Base-by-base conservation (phyloP, 768 basidiomycete species). In the Phaffia australis region DNA sequence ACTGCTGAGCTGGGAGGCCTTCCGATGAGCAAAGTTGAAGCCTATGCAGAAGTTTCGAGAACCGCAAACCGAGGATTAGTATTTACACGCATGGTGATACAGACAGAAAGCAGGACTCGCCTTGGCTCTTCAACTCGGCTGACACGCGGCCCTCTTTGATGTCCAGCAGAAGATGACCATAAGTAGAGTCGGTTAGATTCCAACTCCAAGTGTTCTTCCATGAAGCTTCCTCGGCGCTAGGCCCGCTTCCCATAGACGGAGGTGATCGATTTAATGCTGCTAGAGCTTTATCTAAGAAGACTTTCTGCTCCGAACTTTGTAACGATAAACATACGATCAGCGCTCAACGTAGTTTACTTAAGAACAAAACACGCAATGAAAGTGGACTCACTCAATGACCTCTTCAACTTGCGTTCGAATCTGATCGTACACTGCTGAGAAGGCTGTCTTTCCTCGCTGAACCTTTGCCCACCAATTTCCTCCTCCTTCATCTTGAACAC, bases 11-110 rank as follows among this genome's bases (percentile, higher is more conserved):
- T 75, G 73, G 1, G 75, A 51, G 5, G 55, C 56, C 11, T 61
- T 60, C 54, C 92, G 85, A 76, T 94, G 94, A 1, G 89, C 89
- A 71, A 91, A 99, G 78, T 98, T 95, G 81, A 98, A 93, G 46
- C 93, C 91, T 92, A 66, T 1, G 35, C 11, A 47, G 42, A 25
- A 19, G 8, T 54, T 52, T 23, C n/a, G 19, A 32, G 29, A 42
- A 42, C 11, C 35, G 35, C 4, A 42, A 5, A 42, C 11, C 35
- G 35, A 42, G 35, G 35, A 57, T 25, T 47, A 58, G 47, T 19
- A 55, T 5, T 25, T 52, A 30, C 57, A 69, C 30, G 48, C 61
- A 66, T 48, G 54, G 32, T 16, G 16, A 23, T 54, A 51, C 30
- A 29, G 48, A 16, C 49, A 51, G 63, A n/a, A 46, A 27, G 0